A percentile compares a stretch with the other conserved stretches of the same genome.
Evolutionary conservation across 371 early-diverging fungal species (phyloP).

Genomic region (Nematocida displodere): DNA sequence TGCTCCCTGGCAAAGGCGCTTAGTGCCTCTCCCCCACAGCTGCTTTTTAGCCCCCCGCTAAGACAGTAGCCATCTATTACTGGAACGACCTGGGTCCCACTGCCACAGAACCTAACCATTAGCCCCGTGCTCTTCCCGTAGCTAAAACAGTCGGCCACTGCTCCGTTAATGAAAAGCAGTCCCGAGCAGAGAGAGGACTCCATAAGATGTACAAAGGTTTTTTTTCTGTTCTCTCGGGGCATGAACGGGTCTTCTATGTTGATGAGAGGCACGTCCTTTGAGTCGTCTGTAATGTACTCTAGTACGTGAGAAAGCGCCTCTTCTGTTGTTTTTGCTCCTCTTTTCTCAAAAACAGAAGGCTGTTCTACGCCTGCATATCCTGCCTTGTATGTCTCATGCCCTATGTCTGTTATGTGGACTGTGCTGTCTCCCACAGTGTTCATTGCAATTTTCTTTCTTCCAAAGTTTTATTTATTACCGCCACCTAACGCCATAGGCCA

Average conservation of each 20-base stretch:
- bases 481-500: not conserved
- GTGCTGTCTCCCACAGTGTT: constrained; percentile 39
- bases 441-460: constrained; percentile 26
- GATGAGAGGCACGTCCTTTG: constrained; percentile 27
- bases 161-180: constrained; percentile 54
- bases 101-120: constrained; percentile 48
- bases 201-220: constrained; percentile 45
- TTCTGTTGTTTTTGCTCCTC: constrained; percentile 6
- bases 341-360: constrained; percentile 30
- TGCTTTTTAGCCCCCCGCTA: constrained; percentile 35
- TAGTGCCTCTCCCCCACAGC: constrained; percentile 35
- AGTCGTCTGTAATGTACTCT: constrained; percentile 34
- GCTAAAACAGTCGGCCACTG: constrained; percentile 54
- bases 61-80: constrained; percentile 55
- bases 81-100: constrained; percentile 44
- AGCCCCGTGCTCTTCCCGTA: constrained; percentile 54
- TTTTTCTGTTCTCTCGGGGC: constrained; percentile 6
- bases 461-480: not conserved
- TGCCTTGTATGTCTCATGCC: constrained; percentile 49
- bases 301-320: constrained; percentile 15
- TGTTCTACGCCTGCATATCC: constrained; percentile 46
- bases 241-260: constrained; percentile 54
- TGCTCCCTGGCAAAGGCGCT: not conserved
- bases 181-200: constrained; percentile 44
- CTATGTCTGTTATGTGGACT: constrained; percentile 52